Evolutionary conservation across 2,329 filamentous ascomycete genomes (phyloP).

Genomic region (Talaromyces sp.): DNA sequence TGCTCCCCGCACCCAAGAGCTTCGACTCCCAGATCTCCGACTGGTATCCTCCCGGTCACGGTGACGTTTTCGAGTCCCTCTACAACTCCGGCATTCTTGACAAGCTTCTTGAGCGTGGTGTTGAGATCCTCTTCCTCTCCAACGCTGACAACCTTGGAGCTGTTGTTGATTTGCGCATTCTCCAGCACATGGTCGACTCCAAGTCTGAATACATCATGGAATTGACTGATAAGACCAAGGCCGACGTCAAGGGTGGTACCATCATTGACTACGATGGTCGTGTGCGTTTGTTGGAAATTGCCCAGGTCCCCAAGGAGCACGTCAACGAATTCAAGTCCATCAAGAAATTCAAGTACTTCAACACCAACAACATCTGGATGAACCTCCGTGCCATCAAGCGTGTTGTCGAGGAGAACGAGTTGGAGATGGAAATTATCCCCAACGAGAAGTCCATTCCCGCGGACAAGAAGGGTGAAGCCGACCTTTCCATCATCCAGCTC

Average conservation of each 20-base stretch:
- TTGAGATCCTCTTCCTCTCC: conserved; percentile 97
- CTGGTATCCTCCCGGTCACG: conserved; percentile 98
- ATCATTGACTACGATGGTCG: conserved; percentile 99
- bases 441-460: conserved; percentile 98
- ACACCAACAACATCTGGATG: conserved; percentile 99
- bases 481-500: conserved; percentile 94
- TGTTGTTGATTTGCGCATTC: conserved; percentile 94
- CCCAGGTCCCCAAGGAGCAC: conserved; percentile 99
- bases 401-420: conserved; percentile 95
- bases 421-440: conserved; percentile 99
- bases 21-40: conserved; percentile 84
- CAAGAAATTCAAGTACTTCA: conserved; percentile 99
- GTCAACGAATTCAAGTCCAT: conserved; percentile 99
- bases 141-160: conserved; percentile 98
- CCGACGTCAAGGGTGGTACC: conserved; percentile 99
- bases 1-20: conserved; percentile 89
- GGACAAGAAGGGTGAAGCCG: conserved; percentile 99
- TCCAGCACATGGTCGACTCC: conserved; percentile 99
- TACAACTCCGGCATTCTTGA: conserved; percentile 99
- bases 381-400: conserved; percentile 97
- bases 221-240: conserved; percentile 99
- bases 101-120: conserved; percentile 88
- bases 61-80: conserved; percentile 98
- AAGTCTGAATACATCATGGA: conserved; percentile 99
- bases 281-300: conserved; percentile 94